A percentile compares a stretch with the other conserved stretches of the same genome.
These are phyloP conservation scores for Coemansia biformis DNA, from an alignment of 192 early-diverging fungal genomes.

Conservation along the genomic window DNA sequence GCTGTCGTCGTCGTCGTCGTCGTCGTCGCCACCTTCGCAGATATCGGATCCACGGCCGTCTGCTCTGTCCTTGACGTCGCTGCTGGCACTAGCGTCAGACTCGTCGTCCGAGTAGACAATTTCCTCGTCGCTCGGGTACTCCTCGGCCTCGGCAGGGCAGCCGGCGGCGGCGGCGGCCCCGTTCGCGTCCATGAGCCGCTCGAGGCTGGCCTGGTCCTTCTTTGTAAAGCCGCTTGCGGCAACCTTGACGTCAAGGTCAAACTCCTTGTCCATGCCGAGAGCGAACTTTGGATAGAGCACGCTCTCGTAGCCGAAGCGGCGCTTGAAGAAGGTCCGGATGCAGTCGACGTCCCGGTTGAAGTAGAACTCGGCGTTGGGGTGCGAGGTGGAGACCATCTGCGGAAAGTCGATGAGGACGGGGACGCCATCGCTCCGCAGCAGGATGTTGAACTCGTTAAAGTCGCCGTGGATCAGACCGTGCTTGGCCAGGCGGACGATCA, in stretches of 20 bases:
- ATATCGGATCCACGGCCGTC: too few relatives aligned
- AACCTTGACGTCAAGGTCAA: conserved; percentile 90
- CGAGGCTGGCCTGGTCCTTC: conserved; percentile 84
- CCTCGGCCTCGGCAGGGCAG: conserved; percentile 13
- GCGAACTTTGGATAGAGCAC: conserved; percentile 86
- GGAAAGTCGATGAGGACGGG: conserved; percentile 99
- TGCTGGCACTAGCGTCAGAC: conserved; percentile 3
- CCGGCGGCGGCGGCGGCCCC: too few relatives aligned
- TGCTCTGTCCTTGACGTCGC: conserved; percentile 4
- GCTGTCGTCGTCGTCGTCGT: conserved; percentile 23
- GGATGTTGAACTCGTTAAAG: conserved; percentile 99
- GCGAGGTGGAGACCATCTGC: conserved; percentile 98
- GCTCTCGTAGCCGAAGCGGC: conserved; percentile 88
- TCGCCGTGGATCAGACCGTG: conserved; percentile 98
- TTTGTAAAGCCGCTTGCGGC: conserved; percentile 95
- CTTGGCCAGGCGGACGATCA: conserved; percentile 91
- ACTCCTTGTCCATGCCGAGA: conserved; percentile 74
- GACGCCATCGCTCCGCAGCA: conserved; percentile 72
- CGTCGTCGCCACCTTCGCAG: conserved; percentile 23
- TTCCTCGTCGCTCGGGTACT: conserved; percentile 26
- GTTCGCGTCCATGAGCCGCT: conserved; percentile 35
- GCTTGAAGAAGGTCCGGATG: conserved; percentile 88
- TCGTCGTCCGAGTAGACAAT: conserved; percentile 13
- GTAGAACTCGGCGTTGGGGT: conserved; percentile 92
- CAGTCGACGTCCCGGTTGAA: conserved; percentile 99